phyloP scores from a whole-genome alignment of 257 asterid genomes.

The Leonotis leonurus region DNA sequence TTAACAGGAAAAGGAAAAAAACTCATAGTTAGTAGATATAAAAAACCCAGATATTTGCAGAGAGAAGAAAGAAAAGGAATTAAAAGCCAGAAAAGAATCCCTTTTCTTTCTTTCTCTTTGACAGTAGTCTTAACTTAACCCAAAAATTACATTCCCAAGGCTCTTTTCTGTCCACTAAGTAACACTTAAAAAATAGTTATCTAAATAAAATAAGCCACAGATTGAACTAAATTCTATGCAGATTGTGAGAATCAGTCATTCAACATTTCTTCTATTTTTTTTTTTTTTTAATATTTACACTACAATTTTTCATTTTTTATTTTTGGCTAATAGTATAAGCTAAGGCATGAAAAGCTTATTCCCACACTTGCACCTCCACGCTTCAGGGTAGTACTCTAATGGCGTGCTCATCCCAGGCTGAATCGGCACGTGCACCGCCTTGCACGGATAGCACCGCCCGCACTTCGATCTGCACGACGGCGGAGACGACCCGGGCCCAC shows the following conservation, averaged over 20 bases:
- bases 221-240: constrained; percentile 26
- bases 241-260: constrained; percentile 16
- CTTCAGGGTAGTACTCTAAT: constrained; percentile 84
- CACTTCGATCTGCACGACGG: constrained; percentile 86
- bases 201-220: background rate
- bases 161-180: constrained; percentile 18
- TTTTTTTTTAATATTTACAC: constrained; percentile 3
- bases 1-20: background rate
- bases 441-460: constrained; percentile 66
- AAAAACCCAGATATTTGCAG: background rate
- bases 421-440: constrained; percentile 73
- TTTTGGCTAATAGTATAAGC: too few relatives aligned
- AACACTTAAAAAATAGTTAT: background rate
- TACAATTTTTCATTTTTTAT: background rate
- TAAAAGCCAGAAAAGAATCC: constrained; percentile 17
- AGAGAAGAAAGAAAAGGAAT: background rate
- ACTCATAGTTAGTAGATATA: background rate
- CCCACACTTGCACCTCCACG: constrained; percentile 91
- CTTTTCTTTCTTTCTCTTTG: constrained; percentile 18
- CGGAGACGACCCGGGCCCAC: constrained; percentile 73
- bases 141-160: constrained; percentile 42
- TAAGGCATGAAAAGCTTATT: constrained; percentile 70
- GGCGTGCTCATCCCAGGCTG: constrained; percentile 62
- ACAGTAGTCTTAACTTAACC: too few relatives aligned
- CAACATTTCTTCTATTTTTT: constrained; percentile 2